Evolutionary conservation across 371 early-diverging fungal species (phyloP).

Genomic region (Mortierella sp.): DNA sequence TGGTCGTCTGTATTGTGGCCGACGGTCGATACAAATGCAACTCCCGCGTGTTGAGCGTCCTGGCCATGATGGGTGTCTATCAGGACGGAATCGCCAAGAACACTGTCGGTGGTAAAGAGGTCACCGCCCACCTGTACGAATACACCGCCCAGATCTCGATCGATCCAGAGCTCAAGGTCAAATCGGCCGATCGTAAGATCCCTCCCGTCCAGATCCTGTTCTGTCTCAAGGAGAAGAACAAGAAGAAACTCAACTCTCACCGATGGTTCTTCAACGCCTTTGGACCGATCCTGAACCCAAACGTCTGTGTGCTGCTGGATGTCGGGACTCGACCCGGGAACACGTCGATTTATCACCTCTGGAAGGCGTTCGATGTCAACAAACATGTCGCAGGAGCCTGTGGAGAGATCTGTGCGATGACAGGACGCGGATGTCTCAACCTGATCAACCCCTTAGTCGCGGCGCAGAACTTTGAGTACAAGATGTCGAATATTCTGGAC

Average conservation of each 20-base stretch:
- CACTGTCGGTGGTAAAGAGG: constrained; percentile 67
- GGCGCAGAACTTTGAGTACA: constrained; percentile 94
- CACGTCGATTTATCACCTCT: constrained; percentile 89
- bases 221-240: constrained; percentile 91
- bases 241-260: constrained; percentile 94
- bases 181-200: constrained; percentile 77
- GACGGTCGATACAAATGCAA: constrained; percentile 85
- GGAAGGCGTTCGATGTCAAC: constrained; percentile 93
- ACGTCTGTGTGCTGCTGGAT: constrained; percentile 91
- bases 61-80: constrained; percentile 91
- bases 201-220: constrained; percentile 93
- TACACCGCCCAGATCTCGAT: constrained; percentile 90
- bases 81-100: constrained; percentile 91
- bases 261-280: constrained; percentile 98
- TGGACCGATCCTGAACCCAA: constrained; percentile 86
- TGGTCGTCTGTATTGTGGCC: constrained; percentile 89
- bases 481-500: constrained; percentile 93
- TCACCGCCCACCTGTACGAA: constrained; percentile 90
- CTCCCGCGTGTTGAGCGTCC: constrained; percentile 80
- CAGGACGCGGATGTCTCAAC: constrained; percentile 76
- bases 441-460: constrained; percentile 92
- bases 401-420: constrained; percentile 95
- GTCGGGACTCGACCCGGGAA: constrained; percentile 93
- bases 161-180: constrained; percentile 74
- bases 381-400: constrained; percentile 94